Percentiles rank a stretch among this genome's conserved stretches.
phyloP scores from a whole-genome alignment of 345 rosid species.

The Eucalyptus leucophloia region DNA sequence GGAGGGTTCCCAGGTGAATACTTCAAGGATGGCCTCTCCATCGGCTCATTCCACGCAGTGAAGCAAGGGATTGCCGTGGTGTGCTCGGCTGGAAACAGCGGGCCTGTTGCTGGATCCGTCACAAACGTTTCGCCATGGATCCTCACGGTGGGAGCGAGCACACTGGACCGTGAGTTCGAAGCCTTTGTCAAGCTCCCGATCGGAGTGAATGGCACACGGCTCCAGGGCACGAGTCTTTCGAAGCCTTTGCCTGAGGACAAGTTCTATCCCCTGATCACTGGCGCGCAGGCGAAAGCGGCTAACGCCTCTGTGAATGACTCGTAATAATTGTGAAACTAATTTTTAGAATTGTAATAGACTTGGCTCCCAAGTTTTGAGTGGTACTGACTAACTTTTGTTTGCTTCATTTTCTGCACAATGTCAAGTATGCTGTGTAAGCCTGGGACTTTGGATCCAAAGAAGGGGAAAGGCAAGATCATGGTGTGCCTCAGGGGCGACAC shows the following conservation, averaged over 20 bases:
- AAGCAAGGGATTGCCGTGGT: conserved; percentile 25
- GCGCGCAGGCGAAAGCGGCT: conserved; percentile 8
- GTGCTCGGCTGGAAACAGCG: conserved; percentile 43
- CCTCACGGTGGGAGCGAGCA: conserved; percentile 51
- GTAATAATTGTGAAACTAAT: conserved; percentile 9
- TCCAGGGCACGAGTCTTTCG: conserved; percentile 35
- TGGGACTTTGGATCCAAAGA: conserved; percentile 25
- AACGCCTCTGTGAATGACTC: conserved; percentile 10
- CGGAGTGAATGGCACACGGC: conserved; percentile 6
- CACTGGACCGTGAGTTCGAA: conserved; percentile 33
- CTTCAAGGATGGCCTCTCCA: conserved; percentile 18
- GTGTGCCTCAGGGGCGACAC: conserved; percentile 39
- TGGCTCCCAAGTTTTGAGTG: background rate
- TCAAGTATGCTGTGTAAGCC: conserved; percentile 20
- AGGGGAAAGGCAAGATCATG: conserved; percentile 37
- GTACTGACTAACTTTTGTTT: background rate
- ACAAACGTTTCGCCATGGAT: conserved; percentile 49
- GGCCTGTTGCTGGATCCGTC: conserved; percentile 24
- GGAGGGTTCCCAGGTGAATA: conserved; percentile 10
- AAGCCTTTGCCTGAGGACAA: conserved; percentile 8
- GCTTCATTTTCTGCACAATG: background rate
- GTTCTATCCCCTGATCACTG: conserved; percentile 23
- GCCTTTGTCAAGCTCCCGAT: conserved; percentile 14
- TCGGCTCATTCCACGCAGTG: conserved; percentile 44
- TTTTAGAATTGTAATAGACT: background rate